A percentile compares a stretch with the other conserved stretches of the same genome.
Evolutionary conservation across 1,284 basidiomycete species (phyloP).

Genomic region (Cryptococcus maquisensis): DNA sequence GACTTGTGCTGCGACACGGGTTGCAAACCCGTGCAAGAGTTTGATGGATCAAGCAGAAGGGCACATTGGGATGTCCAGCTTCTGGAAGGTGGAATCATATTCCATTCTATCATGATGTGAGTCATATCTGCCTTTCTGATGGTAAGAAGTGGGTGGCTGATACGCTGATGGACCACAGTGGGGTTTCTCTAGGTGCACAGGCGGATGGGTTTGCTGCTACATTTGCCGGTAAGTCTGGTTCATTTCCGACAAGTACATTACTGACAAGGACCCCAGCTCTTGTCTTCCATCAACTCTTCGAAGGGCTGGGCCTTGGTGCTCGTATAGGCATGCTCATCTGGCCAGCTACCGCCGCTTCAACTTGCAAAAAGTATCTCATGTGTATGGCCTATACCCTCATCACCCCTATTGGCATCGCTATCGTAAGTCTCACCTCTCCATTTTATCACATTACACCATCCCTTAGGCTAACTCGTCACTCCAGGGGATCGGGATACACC

Average conservation of each 20-base stretch:
- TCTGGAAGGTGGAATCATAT: conserved; percentile 50
- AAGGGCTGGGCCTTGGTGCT: conserved; percentile 28
- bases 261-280: neutral
- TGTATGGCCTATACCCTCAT: conserved; percentile 13
- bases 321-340: conserved; percentile 21
- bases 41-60: conserved; percentile 3
- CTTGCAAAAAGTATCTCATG: conserved; percentile 8
- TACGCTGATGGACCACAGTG: neutral
- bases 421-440: conserved; percentile 5
- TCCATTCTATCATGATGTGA: conserved; percentile 48
- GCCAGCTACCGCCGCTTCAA: conserved; percentile 5
- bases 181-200: conserved; percentile 43
- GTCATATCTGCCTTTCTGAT: too few relatives aligned
- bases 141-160: neutral
- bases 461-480: neutral
- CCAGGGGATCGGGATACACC: conserved; percentile 9
- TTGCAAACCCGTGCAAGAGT: conserved; percentile 1
- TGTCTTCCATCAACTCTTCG: conserved; percentile 20
- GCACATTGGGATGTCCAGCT: conserved; percentile 18
- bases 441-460: too few relatives aligned
- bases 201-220: conserved; percentile 47
- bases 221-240: conserved; percentile 40
- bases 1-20: conserved; percentile 8
- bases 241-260: neutral
- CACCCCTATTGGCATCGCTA: conserved; percentile 20